These are phyloP conservation scores for Peltaster fructicola DNA, from an alignment of 2,329 filamentous ascomycete genomes.

Conservation along the genomic window DNA sequence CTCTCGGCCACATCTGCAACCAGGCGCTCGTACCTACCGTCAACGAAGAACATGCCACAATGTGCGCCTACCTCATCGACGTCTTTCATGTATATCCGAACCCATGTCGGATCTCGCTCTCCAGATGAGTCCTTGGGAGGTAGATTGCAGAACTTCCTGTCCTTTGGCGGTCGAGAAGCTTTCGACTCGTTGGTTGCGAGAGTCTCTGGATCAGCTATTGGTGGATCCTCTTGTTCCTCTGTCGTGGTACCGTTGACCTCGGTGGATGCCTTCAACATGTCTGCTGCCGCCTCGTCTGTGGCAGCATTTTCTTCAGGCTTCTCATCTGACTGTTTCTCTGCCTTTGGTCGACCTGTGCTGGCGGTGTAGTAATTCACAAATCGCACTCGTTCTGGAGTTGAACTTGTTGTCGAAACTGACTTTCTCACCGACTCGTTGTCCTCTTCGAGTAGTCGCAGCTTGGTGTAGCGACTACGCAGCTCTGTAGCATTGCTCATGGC, in stretches of 20 bases:
- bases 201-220: slow-evolving; percentile 2
- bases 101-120: slow-evolving; percentile 52
- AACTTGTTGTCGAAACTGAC: slow-evolving; percentile 15
- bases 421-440: slow-evolving; percentile 33
- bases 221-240: slow-evolving; percentile 1
- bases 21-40: slow-evolving; percentile 28
- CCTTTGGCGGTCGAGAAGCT: slow-evolving; percentile 27
- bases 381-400: slow-evolving; percentile 38
- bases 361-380: slow-evolving; percentile 86
- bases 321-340: no score
- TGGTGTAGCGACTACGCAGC: slow-evolving; percentile 52
- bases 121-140: slow-evolving; percentile 41
- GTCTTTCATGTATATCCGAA: slow-evolving; percentile 61
- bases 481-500: slow-evolving; percentile 60
- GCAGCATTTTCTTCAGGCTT: slow-evolving; percentile 22
- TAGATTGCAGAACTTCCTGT: slow-evolving; percentile 64
- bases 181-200: slow-evolving; percentile 7
- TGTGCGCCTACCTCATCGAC: slow-evolving; percentile 78
- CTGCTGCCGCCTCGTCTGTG: neutral
- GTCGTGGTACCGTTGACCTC: slow-evolving; percentile 1
- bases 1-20: slow-evolving; percentile 21
- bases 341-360: slow-evolving; percentile 53
- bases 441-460: slow-evolving; percentile 54
- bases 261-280: neutral
- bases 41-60: slow-evolving; percentile 60